These are phyloP conservation scores for Fusarium sarcochroum DNA, from an alignment of 2,329 filamentous ascomycete genomes.

Conservation along the genomic window DNA sequence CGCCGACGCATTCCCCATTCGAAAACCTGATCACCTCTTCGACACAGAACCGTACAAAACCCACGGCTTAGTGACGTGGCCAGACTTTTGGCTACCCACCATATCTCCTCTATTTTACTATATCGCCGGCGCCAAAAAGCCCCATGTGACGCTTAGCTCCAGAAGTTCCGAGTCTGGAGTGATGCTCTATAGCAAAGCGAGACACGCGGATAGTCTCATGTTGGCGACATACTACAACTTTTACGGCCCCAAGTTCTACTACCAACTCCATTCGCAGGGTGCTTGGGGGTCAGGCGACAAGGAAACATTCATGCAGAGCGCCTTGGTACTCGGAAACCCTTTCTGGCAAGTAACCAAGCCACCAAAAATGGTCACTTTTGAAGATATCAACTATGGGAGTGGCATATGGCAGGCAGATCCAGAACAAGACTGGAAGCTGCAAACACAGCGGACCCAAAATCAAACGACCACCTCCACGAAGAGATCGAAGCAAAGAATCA, in stretches of 20 bases:
- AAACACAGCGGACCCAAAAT: neutral
- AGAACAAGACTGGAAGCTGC: slow-evolving; percentile 38
- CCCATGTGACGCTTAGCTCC: slow-evolving; percentile 37
- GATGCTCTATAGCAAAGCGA: slow-evolving; percentile 41
- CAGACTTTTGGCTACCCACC: slow-evolving; percentile 46
- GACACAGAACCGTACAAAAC: slow-evolving; percentile 38
- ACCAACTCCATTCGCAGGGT: slow-evolving; percentile 47
- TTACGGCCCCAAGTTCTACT: slow-evolving; percentile 41
- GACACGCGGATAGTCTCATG: slow-evolving; percentile 43
- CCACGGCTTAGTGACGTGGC: slow-evolving; percentile 43
- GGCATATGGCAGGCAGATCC: slow-evolving; percentile 48
- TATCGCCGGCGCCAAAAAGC: slow-evolving; percentile 31
- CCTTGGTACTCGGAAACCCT: slow-evolving; percentile 35
- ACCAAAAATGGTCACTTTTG: slow-evolving; percentile 21
- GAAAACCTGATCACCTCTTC: slow-evolving; percentile 38
- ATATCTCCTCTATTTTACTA: slow-evolving; percentile 45
- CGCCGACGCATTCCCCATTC: slow-evolving; percentile 43
- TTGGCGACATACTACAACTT: slow-evolving; percentile 46
- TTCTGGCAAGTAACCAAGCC: slow-evolving; percentile 39
- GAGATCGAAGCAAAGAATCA: neutral
- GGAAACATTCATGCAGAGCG: slow-evolving; percentile 45
- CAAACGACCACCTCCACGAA: neutral
- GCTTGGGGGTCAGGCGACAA: slow-evolving; percentile 47
- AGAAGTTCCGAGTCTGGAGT: slow-evolving; percentile 43
- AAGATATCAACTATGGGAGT: slow-evolving; percentile 42